These are phyloP conservation scores for Dalbergia oliveri DNA, from an alignment of 306 rosid genomes.

Conservation along the genomic window DNA sequence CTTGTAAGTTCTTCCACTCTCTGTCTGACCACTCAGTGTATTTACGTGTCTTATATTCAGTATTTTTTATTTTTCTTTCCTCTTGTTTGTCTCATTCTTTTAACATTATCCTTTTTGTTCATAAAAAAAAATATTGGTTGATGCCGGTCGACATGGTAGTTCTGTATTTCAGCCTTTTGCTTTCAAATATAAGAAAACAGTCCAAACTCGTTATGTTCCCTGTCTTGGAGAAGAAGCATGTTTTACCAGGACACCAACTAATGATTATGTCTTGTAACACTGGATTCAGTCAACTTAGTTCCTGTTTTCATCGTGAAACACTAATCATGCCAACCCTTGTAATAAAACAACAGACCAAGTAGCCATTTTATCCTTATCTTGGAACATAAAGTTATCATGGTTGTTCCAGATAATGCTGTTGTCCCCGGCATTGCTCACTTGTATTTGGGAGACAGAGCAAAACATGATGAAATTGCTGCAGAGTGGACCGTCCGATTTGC, in stretches of 20 bases:
- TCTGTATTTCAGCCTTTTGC: constrained; percentile 12
- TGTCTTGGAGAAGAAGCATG: constrained; percentile 11
- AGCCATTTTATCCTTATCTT: constrained; percentile 12
- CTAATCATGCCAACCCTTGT: background rate
- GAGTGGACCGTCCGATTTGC: constrained; percentile 93
- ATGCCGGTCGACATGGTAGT: background rate
- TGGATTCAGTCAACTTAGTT: constrained; percentile 4
- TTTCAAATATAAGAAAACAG: constrained; percentile 14
- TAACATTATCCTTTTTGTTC: no score
- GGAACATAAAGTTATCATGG: constrained; percentile 4
- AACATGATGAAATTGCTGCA: constrained; percentile 81
- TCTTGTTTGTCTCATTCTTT: background rate
- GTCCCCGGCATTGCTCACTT: constrained; percentile 78
- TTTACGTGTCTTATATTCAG: background rate
- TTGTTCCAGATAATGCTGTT: constrained; percentile 71
- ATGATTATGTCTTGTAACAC: constrained; percentile 15
- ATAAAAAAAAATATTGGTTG: background rate
- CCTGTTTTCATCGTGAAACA: constrained; percentile 17
- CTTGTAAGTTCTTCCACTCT: constrained; percentile 64
- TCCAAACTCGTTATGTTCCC: constrained; percentile 18
- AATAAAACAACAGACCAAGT: background rate
- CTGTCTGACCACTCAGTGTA: background rate
- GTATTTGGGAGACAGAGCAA: constrained; percentile 75
- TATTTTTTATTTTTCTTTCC: background rate
- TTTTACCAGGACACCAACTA: background rate